Percentiles rank a stretch among this genome's conserved stretches.
These are phyloP conservation scores for Lasiodiplodia hormozganensis DNA, from an alignment of 2,329 filamentous ascomycete genomes.

Conservation along the genomic window DNA sequence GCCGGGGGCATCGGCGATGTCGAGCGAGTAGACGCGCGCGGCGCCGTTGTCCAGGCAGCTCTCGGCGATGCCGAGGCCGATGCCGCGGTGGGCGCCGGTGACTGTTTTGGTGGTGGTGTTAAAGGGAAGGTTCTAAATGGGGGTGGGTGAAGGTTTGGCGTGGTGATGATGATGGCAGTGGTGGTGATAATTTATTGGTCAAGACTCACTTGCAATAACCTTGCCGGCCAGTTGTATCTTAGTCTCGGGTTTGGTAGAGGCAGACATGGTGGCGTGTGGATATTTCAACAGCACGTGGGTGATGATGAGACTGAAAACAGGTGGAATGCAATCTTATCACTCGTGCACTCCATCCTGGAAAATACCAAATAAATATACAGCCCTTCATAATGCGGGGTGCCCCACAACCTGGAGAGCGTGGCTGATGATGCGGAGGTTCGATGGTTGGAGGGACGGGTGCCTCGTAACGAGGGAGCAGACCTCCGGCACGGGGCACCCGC, in stretches of 20 bases:
- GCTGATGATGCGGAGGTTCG: not conserved
- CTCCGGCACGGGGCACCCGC: not conserved
- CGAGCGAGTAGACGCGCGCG: conserved; percentile 54
- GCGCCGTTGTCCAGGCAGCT: conserved; percentile 56
- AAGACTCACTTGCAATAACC: conserved; percentile 30
- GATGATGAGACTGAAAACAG: not conserved
- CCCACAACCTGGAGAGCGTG: not conserved
- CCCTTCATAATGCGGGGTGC: not conserved
- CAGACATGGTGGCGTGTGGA: not conserved
- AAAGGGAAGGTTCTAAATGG: conserved; percentile 30
- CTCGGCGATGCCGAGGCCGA: conserved; percentile 56
- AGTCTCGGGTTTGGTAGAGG: conserved; percentile 33
- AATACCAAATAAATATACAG: not conserved
- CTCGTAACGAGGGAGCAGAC: not conserved
- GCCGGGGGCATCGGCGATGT: conserved; percentile 50
- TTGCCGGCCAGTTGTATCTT: conserved; percentile 39
- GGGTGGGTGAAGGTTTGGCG: conserved; percentile 32
- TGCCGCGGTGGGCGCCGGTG: conserved; percentile 44
- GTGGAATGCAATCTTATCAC: not conserved
- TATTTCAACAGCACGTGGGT: not conserved
- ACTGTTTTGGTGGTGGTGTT: conserved; percentile 29
- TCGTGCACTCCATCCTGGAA: not conserved
- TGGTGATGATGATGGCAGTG: not conserved
- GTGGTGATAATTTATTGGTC: not conserved
- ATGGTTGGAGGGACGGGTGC: not conserved